Evolutionary conservation across 116 monocot genomes (phyloP), one percentile per base, ranked within the genome.

Genomic region (Dioscorea cayenensis): DNA sequence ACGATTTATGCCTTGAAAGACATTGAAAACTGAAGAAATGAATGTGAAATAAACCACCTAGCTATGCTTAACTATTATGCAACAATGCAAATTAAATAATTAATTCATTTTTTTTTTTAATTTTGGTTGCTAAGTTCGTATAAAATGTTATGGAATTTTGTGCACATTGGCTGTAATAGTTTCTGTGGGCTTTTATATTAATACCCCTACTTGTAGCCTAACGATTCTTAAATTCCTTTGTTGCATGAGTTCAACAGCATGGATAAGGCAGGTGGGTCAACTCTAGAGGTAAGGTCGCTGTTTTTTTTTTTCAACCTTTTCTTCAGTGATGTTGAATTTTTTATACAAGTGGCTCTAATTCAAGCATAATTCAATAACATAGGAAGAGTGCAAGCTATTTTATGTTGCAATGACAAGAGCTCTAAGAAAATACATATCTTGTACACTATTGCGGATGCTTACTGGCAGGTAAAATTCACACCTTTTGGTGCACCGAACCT

Each of bases 391-490:
- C 19, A 85, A 92, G 70, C 76, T 96, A 37, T 35, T 96, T 38
- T 96, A 96, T 77, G 96, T 92, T 49, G 92, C 96, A 63, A 90
- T 92, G 85, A 92, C 96, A 12, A 90, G 92, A 73, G 92, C 96
- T 79, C 75, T 83, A 88, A 88, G 63, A 92, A 84, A 67, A 75
- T 96, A 67, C 88, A 82, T 71, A 86, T 96, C 77, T 75, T 86
- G 28, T 85, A 88, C 79, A 76, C 84, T 43, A 82, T 80, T 16
- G 77, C 90, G 72, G 88, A 90, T 75, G 86, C 78, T 66, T 78
- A 86, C 66, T 81, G 87, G 79, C 89, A 90, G 92, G 95, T 92
- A 72, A 51, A 28, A 21, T 52, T 20, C 22, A 55, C 55, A 55
- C 16, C 55, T 55, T 55, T 18, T 19, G 55, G 17, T 55, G 55